These are phyloP conservation scores for Herpetospermum pedunculosum DNA, from an alignment of 306 rosid genomes.

Conservation along the genomic window DNA sequence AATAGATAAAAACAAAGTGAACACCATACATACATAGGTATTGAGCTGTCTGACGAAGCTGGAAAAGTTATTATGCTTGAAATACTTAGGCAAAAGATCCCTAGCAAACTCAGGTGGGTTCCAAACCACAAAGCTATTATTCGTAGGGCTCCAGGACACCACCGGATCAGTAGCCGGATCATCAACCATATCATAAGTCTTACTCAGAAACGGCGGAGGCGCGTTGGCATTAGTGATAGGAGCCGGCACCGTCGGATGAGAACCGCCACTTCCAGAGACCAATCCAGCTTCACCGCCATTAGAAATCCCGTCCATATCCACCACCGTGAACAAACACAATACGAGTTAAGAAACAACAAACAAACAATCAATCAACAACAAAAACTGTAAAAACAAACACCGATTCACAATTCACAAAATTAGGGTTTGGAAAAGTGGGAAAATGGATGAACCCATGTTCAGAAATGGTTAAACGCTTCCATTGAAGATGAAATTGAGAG, in stretches of 20 bases:
- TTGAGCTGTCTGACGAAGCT: constrained; percentile 91
- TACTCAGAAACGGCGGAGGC: constrained; percentile 89
- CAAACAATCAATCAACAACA: no score
- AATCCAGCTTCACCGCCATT: constrained; percentile 21
- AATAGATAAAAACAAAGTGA: background rate
- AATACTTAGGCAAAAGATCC: constrained; percentile 83
- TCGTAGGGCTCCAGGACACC: constrained; percentile 86
- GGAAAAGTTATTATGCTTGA: constrained; percentile 92
- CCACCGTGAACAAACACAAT: background rate
- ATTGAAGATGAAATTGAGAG: background rate
- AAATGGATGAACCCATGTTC: background rate
- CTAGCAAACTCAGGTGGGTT: constrained; percentile 92
- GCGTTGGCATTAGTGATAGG: constrained; percentile 51
- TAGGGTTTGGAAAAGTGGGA: background rate
- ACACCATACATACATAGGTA: constrained; percentile 63
- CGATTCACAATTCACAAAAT: background rate
- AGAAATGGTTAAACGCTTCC: background rate
- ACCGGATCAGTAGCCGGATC: constrained; percentile 65
- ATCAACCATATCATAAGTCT: constrained; percentile 95
- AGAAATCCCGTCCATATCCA: constrained; percentile 36
- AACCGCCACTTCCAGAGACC: background rate
- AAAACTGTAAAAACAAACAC: background rate
- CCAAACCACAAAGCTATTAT: constrained; percentile 96
- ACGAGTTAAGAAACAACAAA: background rate
- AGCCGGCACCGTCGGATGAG: constrained; percentile 30